Conservation (phyloP, 768 basidiomycete genomes). For the Boletellus ananiceps region DNA sequence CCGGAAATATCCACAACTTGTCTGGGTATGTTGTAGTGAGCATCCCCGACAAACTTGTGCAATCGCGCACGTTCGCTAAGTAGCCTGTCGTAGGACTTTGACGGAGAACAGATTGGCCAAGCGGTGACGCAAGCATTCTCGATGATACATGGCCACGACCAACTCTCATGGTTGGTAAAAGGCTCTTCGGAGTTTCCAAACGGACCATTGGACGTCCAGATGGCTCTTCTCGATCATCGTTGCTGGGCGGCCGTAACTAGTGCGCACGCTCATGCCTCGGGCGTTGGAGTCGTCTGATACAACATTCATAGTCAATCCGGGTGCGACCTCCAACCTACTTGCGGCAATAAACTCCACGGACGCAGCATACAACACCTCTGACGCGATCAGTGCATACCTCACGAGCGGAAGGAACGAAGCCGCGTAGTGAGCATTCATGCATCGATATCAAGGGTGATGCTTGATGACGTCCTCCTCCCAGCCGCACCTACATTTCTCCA, state of each 20-base stretch:
- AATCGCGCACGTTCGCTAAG: background rate
- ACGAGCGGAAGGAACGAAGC: constrained; percentile 55
- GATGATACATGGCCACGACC: constrained; percentile 24
- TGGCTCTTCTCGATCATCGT: constrained; percentile 44
- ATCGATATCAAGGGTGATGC: background rate
- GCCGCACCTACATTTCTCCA: constrained; percentile 15
- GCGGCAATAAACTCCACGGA: constrained; percentile 38
- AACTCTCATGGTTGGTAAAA: constrained; percentile 44
- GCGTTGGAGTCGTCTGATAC: background rate
- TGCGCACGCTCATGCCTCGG: constrained; percentile 27
- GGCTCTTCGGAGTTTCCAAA: constrained; percentile 42
- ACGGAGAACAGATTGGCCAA: constrained; percentile 49
- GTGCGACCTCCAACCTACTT: constrained; percentile 35
- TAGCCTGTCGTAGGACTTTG: constrained; percentile 47
- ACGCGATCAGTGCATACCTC: constrained; percentile 45
- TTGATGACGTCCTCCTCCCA: constrained; percentile 10
- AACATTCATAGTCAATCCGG: constrained; percentile 36
- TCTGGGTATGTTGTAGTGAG: constrained; percentile 57
- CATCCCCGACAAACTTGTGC: constrained; percentile 1
- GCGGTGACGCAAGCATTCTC: constrained; percentile 39
- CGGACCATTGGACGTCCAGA: constrained; percentile 40
- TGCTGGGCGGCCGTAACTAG: constrained; percentile 54
- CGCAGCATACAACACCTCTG: constrained; percentile 42
- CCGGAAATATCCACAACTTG: constrained; percentile 35
- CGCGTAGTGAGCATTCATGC: constrained; percentile 44